A percentile compares a stretch with the other conserved stretches of the same genome.
Evolutionary conservation across 1,284 basidiomycete genomes (phyloP).

Genomic region (Hemileia vastatrix): DNA sequence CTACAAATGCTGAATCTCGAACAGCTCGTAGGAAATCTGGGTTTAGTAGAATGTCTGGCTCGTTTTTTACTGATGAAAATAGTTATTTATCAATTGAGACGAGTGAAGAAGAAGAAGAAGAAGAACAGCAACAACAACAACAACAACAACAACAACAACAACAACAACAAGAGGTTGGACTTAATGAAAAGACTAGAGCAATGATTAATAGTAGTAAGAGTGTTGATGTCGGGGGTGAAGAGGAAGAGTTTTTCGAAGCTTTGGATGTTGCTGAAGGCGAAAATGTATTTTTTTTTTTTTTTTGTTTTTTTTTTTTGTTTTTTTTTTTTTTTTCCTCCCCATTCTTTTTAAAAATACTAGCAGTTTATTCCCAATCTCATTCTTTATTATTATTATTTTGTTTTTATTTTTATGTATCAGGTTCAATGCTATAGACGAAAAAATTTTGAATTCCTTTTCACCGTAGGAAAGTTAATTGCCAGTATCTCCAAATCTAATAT

Average conservation of each 20-base stretch:
- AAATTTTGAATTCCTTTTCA: constrained; percentile 77
- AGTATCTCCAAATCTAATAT: constrained; percentile 62
- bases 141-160: constrained; percentile 42
- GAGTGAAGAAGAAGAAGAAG: constrained; percentile 1
- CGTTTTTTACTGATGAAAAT: constrained; percentile 18
- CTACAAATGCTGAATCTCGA: constrained; percentile 7
- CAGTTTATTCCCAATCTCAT: neutral
- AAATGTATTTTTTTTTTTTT: constrained; percentile 31
- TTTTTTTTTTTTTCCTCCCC: neutral
- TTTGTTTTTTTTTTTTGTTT: neutral
- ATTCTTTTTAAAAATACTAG: neutral
- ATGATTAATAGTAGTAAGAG: neutral
- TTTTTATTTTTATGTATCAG: constrained; percentile 36
- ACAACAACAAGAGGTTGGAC: constrained; percentile 23
- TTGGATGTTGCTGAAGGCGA: constrained; percentile 58
- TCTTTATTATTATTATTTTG: neutral
- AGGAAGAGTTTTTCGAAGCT: constrained; percentile 66
- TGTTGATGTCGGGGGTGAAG: constrained; percentile 34
- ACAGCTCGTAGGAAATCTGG: constrained; percentile 10
- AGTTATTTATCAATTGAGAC: constrained; percentile 21
- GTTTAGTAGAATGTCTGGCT: constrained; percentile 17
- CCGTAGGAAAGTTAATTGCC: constrained; percentile 76
- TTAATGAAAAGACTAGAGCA: neutral
- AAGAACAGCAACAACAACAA: constrained; percentile 54
- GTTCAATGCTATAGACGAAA: constrained; percentile 63